Evolutionary conservation across 129 eudicot species (phyloP), one percentile per base, ranked within the genome.

Genomic region (Chrysanthemum lavandulifolium): DNA sequence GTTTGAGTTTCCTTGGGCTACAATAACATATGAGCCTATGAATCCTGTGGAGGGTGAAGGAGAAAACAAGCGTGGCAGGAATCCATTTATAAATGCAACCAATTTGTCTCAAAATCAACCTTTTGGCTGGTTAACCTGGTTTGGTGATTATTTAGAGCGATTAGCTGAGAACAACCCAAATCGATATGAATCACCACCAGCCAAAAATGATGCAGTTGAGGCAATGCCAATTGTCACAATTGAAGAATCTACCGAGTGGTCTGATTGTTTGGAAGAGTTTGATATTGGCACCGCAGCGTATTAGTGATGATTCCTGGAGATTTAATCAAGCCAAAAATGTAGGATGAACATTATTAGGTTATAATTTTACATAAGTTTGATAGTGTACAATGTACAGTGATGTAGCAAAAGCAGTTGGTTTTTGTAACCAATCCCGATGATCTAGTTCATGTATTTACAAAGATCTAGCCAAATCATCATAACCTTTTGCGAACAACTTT

Each of bases 141-240:
- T 89, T 0, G 96, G 96, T 1, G 92, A 89, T 72, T 89, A 86
- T 57, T 86, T 89, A 9, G 87, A 89, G 63, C 96, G n/a, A 51
- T 72, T 89, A 43, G 79, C 92, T 0, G 96, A 86, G 87, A 89
- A 77, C 6, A 85, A 81, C 19, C 89, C 84, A 6, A 84, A 86
- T 64, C 78, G 87, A 23, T 84, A 86, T n/a, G 96, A 91, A 23
- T 79, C 96, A 8, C 92, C 92, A 2, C 92, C 92, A 11, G 87
- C 96, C 10, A 60, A 87, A 16, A 89, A 79, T 33, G 57, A 74
- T 21, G 84, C 80, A 13, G 92, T 89, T 13, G 79, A 84, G 64
- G 89, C 84, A 10, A 74, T 89, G 72, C 89, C 89, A 13, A 68
- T 36, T 8, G 81, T 89, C 54, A 71, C 16, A 15, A 86, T 86